phyloP scores from a whole-genome alignment of 2,329 filamentous ascomycete species.

The Pseudonectria foliicola region DNA sequence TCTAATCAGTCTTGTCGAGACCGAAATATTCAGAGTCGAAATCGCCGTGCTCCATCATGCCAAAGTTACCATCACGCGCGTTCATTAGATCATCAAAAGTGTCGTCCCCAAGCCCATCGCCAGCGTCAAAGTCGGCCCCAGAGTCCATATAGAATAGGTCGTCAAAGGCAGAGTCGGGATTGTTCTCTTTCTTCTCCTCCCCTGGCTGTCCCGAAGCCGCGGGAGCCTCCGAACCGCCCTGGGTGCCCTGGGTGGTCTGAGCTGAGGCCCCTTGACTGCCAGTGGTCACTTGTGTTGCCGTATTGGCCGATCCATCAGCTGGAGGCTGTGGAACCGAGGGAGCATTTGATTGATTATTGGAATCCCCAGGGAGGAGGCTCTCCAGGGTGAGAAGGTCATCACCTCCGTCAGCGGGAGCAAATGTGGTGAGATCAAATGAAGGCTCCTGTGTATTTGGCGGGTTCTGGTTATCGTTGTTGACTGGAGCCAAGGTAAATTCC shows the following conservation, averaged over 20 bases:
- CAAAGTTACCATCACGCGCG: conserved; percentile 34
- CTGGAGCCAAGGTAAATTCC: conserved; percentile 46
- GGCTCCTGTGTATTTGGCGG: conserved; percentile 24
- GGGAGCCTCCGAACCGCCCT: neutral
- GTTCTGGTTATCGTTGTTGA: conserved; percentile 24
- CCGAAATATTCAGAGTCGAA: conserved; percentile 43
- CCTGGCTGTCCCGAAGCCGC: conserved; percentile 1
- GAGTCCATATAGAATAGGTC: conserved; percentile 41
- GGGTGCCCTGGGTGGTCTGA: no score
- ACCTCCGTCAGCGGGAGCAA: conserved; percentile 29
- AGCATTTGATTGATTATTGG: conserved; percentile 10
- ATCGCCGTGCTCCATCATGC: conserved; percentile 36
- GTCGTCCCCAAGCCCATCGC: conserved; percentile 24
- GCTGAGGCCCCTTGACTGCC: no score
- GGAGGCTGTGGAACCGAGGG: conserved; percentile 7
- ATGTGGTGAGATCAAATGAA: conserved; percentile 40
- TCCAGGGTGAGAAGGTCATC: conserved; percentile 25
- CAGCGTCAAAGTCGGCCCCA: conserved; percentile 26
- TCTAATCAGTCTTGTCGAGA: conserved; percentile 22
- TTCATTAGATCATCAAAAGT: conserved; percentile 46
- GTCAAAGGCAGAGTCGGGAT: conserved; percentile 28
- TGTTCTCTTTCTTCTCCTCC: conserved; percentile 22
- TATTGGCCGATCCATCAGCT: conserved; percentile 7
- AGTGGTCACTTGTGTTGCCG: conserved; percentile 6
- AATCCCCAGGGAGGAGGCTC: conserved; percentile 22